Evolutionary conservation across 306 rosid genomes (phyloP).

Genomic region (Rubus idaeus): DNA sequence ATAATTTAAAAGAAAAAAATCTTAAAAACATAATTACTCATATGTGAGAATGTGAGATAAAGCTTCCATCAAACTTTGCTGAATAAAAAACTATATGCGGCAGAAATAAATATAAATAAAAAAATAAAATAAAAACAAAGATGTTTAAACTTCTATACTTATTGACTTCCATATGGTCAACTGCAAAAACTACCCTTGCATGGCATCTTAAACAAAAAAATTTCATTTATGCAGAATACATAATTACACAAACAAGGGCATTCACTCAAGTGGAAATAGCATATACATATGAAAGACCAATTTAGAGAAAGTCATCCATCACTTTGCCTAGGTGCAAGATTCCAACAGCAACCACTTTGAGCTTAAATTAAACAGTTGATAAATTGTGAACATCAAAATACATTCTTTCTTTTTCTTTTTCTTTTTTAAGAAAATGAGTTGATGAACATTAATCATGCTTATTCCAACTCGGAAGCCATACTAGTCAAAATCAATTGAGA

Average conservation of each 20-base stretch:
- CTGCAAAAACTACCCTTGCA: background rate
- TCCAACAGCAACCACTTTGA: background rate
- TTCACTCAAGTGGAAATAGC: background rate
- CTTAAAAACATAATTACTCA: background rate
- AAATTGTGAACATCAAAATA: background rate
- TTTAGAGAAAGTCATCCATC: background rate
- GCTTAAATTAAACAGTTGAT: background rate
- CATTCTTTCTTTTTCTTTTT: background rate
- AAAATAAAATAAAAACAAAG: background rate
- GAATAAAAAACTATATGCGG: background rate
- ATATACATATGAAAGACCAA: background rate
- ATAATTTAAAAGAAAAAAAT: background rate
- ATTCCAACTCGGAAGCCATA: background rate
- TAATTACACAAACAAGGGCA: background rate
- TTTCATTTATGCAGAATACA: background rate
- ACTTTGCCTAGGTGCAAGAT: slow-evolving; percentile 3
- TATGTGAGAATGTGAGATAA: no score
- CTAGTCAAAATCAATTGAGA: background rate
- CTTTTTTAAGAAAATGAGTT: background rate
- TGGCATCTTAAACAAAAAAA: background rate
- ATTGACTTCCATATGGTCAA: background rate
- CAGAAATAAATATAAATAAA: background rate
- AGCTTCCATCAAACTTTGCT: background rate
- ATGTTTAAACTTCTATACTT: background rate
- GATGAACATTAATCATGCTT: background rate